Evolutionary conservation across 1,284 basidiomycete species (phyloP).

Genomic region (Meira nashicola): DNA sequence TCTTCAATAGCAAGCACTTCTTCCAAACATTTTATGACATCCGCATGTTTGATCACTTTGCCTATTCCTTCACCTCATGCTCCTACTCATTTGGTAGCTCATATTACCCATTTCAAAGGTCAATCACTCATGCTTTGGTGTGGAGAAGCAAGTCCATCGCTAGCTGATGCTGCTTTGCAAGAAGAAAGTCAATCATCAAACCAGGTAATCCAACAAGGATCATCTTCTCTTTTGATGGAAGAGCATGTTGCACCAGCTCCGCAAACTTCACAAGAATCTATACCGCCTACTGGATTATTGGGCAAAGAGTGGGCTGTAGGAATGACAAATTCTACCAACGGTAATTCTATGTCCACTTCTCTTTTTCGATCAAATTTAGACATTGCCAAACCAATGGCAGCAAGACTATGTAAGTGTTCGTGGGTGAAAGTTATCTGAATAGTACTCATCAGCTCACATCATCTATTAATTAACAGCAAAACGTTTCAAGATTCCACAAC

Average conservation of each 20-base stretch:
- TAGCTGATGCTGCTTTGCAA: not conserved
- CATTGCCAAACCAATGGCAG: not conserved
- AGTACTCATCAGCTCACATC: not conserved
- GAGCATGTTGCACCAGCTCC: not conserved
- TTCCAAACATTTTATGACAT: not conserved
- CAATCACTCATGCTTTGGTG: conserved; percentile 2
- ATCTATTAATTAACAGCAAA: not conserved
- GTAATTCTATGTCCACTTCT: not conserved
- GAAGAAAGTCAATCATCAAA: not conserved
- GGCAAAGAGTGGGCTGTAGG: not conserved
- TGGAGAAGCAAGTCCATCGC: not conserved
- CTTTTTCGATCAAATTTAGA: not conserved
- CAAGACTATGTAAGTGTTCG: conserved; percentile 1
- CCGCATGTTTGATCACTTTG: not conserved
- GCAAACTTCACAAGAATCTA: not conserved
- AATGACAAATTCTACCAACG: not conserved
- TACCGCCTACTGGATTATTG: not conserved
- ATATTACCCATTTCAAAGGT: not conserved
- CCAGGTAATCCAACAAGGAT: not conserved
- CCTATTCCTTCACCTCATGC: not conserved
- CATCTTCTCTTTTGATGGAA: conserved; percentile 3
- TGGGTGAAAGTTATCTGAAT: not conserved
- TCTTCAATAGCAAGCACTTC: too few relatives aligned
- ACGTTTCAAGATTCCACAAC: not conserved
- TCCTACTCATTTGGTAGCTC: not conserved